Evolutionary conservation across 139 green algal species (phyloP).

Genomic region (Microglena sp.): DNA sequence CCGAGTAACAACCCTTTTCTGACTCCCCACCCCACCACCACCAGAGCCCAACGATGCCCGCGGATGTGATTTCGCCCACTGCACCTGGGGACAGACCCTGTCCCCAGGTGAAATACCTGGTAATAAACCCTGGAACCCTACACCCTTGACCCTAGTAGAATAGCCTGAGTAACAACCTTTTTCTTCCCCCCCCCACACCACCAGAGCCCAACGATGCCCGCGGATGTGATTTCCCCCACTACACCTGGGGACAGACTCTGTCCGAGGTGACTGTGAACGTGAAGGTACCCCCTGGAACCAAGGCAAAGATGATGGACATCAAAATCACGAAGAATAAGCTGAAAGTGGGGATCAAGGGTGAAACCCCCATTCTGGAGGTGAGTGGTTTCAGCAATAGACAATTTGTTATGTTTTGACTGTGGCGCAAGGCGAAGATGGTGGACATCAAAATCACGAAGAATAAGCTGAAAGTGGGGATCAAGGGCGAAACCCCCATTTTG

Average conservation of each 20-base stretch:
- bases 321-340: conserved; percentile 60
- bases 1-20: no score
- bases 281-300: conserved; percentile 64
- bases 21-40: background rate
- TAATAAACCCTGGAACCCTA: no score
- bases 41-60: background rate
- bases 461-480: conserved; percentile 57
- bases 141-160: no score
- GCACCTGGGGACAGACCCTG: no score
- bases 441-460: conserved; percentile 53
- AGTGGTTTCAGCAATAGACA: no score
- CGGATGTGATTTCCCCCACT: conserved; percentile 57
- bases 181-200: no score
- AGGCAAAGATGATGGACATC: conserved; percentile 41
- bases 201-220: background rate
- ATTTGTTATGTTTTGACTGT: background rate
- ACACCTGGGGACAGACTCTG: conserved; percentile 91
- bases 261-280: conserved; percentile 69
- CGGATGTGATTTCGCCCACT: background rate
- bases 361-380: conserved; percentile 49
- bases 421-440: conserved; percentile 27
- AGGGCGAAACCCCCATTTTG: conserved; percentile 52
- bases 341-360: conserved; percentile 63
- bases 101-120: no score
- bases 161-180: conserved; percentile 11